Conservation (phyloP, 768 basidiomycete genomes). For the Rhodotorula paludigena region DNA sequence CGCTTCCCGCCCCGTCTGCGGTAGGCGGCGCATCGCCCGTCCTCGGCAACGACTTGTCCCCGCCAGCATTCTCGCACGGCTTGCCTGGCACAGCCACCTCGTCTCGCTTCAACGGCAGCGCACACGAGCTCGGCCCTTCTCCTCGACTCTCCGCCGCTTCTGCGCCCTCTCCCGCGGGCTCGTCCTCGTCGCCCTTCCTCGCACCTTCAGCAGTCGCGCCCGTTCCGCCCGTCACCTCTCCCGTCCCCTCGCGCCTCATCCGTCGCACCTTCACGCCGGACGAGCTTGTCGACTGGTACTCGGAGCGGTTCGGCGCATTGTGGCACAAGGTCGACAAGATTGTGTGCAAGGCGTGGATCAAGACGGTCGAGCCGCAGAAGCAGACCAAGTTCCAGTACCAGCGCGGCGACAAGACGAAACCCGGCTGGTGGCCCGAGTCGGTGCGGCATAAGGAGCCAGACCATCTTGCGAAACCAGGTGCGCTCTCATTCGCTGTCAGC, state of each 20-base stretch:
- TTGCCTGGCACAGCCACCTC: no score
- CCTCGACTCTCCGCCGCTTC: no score
- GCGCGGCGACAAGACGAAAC: conserved; percentile 47
- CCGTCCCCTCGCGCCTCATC: conserved; percentile 9
- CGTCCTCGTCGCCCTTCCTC: conserved; percentile 38
- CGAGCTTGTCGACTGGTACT: conserved; percentile 45
- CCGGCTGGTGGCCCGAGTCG: conserved; percentile 49
- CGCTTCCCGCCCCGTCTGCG: no score
- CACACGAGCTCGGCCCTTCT: no score
- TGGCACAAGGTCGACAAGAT: conserved; percentile 48
- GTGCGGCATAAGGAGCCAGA: conserved; percentile 50
- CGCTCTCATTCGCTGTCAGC: conserved; percentile 1
- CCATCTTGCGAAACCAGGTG: conserved; percentile 48
- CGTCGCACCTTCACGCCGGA: conserved; percentile 35
- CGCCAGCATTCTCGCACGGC: no score
- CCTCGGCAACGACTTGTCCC: no score
- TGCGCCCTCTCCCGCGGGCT: no score
- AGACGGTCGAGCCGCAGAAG: conserved; percentile 51
- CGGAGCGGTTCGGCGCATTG: conserved; percentile 42
- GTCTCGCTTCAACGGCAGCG: no score
- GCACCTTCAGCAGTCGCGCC: conserved; percentile 38
- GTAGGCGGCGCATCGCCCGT: no score
- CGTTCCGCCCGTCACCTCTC: conserved; percentile 37
- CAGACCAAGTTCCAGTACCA: conserved; percentile 49
- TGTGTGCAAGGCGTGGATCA: conserved; percentile 50